These are phyloP conservation scores for Camptophora hylomeconis DNA, from an alignment of 2,329 filamentous ascomycete genomes.

Conservation along the genomic window DNA sequence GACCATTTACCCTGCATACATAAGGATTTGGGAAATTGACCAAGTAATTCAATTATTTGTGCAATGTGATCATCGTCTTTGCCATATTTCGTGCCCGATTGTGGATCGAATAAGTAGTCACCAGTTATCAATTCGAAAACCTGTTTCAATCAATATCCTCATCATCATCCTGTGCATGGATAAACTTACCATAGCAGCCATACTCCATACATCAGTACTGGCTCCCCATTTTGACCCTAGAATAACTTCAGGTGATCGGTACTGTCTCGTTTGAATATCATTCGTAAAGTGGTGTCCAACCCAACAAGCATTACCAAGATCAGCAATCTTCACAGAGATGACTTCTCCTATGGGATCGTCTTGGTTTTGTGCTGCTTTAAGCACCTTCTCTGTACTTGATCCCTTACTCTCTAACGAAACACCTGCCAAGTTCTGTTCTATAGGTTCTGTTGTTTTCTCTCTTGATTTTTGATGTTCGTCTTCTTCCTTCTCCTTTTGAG, in stretches of 20 bases:
- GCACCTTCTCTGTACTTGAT: conserved; percentile 43
- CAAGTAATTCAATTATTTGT: conserved; percentile 93
- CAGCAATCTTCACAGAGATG: conserved; percentile 97
- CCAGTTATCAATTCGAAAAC: conserved; percentile 96
- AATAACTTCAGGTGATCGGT: conserved; percentile 93
- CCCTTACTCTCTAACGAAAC: conserved; percentile 66
- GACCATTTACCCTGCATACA: conserved; percentile 93
- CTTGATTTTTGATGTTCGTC: conserved; percentile 30
- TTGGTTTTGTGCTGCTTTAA: conserved; percentile 34
- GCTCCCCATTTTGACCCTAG: conserved; percentile 95
- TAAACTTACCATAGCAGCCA: conserved; percentile 83
- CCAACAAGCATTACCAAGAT: conserved; percentile 97
- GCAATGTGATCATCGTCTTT: conserved; percentile 99
- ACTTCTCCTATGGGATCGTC: conserved; percentile 42
- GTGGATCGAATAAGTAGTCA: conserved; percentile 95
- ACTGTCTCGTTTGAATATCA: conserved; percentile 96
- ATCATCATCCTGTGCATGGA: not conserved
- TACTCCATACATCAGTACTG: conserved; percentile 99
- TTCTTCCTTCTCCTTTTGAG: conserved; percentile 15
- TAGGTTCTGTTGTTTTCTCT: conserved; percentile 62
- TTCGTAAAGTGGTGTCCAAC: conserved; percentile 98
- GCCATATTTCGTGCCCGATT: conserved; percentile 96
- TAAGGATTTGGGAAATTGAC: conserved; percentile 81
- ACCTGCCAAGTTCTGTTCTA: conserved; percentile 85
- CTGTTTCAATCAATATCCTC: conserved; percentile 33